phyloP scores from a whole-genome alignment of 345 rosid genomes.

The Geranium brycei region DNA sequence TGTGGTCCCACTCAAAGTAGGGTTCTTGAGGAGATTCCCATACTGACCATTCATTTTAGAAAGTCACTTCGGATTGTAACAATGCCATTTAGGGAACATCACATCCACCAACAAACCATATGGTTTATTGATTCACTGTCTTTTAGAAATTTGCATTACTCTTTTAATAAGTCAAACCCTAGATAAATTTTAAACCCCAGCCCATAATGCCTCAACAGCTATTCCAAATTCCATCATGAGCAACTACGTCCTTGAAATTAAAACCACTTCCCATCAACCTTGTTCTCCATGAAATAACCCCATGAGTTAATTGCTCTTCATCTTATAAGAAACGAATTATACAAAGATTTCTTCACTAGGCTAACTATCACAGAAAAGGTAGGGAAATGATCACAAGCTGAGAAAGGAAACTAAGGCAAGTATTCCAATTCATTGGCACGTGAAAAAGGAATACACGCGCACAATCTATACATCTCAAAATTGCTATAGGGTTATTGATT shows the following conservation, averaged over 20 bases:
- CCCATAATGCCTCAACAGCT: background rate
- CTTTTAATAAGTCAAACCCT: background rate
- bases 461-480: too few relatives aligned
- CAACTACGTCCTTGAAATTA: background rate
- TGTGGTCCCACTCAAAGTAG: background rate
- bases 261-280: background rate
- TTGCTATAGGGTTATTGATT: background rate
- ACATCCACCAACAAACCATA: background rate
- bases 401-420: background rate
- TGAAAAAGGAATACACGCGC: background rate
- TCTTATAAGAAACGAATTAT: background rate
- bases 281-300: background rate
- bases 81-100: background rate
- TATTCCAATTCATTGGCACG: background rate
- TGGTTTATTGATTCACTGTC: background rate
- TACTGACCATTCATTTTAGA: background rate
- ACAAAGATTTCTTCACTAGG: too few relatives aligned
- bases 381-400: background rate
- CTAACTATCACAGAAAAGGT: background rate
- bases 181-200: background rate
- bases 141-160: background rate
- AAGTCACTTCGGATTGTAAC: background rate
- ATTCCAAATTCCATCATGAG: background rate
- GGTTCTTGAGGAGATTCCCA: background rate
- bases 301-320: too few relatives aligned